Base-by-base conservation (phyloP, 1,284 basidiomycete genomes). In the Peniophora sp. region DNA sequence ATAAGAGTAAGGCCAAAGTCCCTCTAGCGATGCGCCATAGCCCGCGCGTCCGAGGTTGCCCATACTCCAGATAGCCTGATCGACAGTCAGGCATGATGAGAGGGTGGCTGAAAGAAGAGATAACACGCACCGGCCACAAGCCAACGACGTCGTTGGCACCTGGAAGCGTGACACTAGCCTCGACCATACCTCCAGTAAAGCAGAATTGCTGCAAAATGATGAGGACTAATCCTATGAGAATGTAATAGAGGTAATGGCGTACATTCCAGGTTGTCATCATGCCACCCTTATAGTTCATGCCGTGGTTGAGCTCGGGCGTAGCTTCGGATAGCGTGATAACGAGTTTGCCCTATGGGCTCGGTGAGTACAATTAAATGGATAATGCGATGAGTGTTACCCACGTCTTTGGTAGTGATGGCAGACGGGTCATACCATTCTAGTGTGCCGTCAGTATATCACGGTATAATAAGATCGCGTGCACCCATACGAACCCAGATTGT, bases 141-240 rank as follows among this genome's bases (percentile, higher is more conserved):
- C 82, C 82, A 35, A 57, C 47, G 34, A 78, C 55, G 51, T 74
- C 74, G 60, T 77, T 81, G n/a, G 69, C 68, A 1, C 95, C 96
- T 0, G 96, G 95, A 8, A 97, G 70, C n/a, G 77, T 79, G n/a
- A 94, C 82, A 8, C 78, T 75, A 3, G 78, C 76, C 59, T 85
- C 78, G 46, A 92, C 68, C 52, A 89, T 69, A 20, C 90, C 90
- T 35, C 92, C 91, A 1, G 88, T 93, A 69, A 97, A 97, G 68
- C 95, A 97, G 61, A 97, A 89, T 66, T 97, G 92, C 66, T 93
- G 93, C 90, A 91, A 41, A 8, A 20, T 41, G 6, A 15, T 8
- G n/a, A 41, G 6, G n/a, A 41, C 8, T 15, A 5, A 41, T 20
- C 8, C 37, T 6, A 20, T n/a, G 8, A 17, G 18, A 5, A 8